Evolutionary conservation across 176 grass and related monocot genomes (phyloP).

Genomic region (Chloris gayana): DNA sequence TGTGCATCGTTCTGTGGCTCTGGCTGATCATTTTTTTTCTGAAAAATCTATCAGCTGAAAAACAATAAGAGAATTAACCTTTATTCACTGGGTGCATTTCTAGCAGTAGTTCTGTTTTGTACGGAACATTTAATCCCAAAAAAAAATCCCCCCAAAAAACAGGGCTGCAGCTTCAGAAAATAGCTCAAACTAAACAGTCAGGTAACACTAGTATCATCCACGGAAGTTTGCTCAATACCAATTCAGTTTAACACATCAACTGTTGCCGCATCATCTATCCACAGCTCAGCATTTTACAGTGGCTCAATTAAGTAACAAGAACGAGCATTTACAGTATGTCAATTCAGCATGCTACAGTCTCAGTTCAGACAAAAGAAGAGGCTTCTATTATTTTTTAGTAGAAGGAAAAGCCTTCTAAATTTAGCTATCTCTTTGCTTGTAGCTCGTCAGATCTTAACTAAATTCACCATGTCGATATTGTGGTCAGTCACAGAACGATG

Average conservation of each 20-base stretch:
- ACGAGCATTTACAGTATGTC: neutral
- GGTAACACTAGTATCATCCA: neutral
- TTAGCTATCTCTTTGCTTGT: neutral
- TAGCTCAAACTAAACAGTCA: neutral
- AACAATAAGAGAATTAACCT: too few species aligned
- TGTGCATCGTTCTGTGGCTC: too few species aligned
- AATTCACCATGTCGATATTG: neutral
- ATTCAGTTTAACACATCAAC: neutral
- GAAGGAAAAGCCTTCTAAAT: constrained; percentile 7
- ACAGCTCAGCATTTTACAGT: neutral
- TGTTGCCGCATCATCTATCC: too few species aligned
- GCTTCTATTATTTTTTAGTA: too few species aligned
- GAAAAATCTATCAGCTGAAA: too few species aligned
- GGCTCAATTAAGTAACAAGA: neutral
- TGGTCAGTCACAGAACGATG: constrained; percentile 47
- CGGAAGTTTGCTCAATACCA: neutral
- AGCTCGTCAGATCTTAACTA: neutral
- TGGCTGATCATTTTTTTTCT: too few species aligned
- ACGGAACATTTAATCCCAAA: too few species aligned
- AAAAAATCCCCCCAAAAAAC: too few species aligned
- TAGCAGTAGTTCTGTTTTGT: too few species aligned
- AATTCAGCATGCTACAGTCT: neutral
- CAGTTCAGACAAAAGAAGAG: constrained; percentile 16
- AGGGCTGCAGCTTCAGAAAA: neutral
- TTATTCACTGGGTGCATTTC: too few species aligned